Evolutionary conservation across 2,329 filamentous ascomycete species (phyloP).

Genomic region (Cladosporium sp.): DNA sequence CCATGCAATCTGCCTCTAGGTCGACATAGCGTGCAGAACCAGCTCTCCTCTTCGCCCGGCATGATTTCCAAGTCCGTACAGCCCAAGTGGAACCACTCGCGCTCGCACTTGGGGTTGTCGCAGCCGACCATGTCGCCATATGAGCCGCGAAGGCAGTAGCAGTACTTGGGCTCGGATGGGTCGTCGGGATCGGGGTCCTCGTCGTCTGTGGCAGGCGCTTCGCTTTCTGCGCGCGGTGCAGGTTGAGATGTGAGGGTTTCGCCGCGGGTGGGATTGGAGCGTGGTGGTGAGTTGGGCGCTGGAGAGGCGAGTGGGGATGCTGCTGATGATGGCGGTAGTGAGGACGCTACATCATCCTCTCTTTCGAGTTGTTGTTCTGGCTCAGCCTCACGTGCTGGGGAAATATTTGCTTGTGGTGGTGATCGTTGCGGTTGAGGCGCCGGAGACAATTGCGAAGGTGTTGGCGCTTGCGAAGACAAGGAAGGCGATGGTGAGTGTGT

Average conservation of each 20-base stretch:
- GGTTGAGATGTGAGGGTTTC: background rate
- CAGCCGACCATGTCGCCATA: conserved; percentile 70
- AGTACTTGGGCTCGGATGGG: conserved; percentile 62
- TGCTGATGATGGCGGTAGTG: conserved; percentile 13
- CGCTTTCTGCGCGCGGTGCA: background rate
- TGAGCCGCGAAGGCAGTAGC: conserved; percentile 65
- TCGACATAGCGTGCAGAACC: conserved; percentile 58
- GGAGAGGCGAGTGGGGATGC: conserved; percentile 15
- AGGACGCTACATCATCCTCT: conserved; percentile 16
- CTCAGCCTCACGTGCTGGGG: conserved; percentile 11
- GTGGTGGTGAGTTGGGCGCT: conserved; percentile 4
- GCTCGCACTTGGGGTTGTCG: conserved; percentile 64
- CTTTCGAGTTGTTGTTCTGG: conserved; percentile 1
- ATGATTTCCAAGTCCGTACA: conserved; percentile 64
- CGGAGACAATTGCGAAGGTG: conserved; percentile 4
- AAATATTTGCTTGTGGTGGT: conserved; percentile 5
- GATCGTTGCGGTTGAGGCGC: conserved; percentile 6
- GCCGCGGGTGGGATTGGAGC: conserved; percentile 4
- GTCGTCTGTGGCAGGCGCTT: conserved; percentile 18
- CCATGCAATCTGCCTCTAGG: conserved; percentile 24
- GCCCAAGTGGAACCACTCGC: conserved; percentile 69
- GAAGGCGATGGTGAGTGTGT: conserved; percentile 9
- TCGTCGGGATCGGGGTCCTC: conserved; percentile 47
- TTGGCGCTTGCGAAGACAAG: conserved; percentile 1
- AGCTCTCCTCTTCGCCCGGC: conserved; percentile 55